Conservation (phyloP, 2,329 filamentous ascomycete genomes). For the Sporothrix curviconia region DNA sequence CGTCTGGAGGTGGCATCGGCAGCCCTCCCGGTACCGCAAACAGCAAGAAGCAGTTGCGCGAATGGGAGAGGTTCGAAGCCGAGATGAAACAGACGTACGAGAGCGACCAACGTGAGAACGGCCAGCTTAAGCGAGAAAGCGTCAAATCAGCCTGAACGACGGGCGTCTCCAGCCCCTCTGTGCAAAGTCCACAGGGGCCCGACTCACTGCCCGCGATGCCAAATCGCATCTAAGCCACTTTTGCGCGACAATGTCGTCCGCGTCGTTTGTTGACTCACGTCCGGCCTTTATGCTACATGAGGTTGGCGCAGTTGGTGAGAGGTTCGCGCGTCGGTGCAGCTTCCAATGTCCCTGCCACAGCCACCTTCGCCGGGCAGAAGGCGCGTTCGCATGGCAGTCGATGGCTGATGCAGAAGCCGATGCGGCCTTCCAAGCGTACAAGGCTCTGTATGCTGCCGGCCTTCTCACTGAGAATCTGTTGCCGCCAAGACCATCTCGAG, state of each 20-base stretch:
- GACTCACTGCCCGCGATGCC: slow-evolving; percentile 66
- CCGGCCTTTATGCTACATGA: slow-evolving; percentile 60
- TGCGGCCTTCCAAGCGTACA: slow-evolving; percentile 75
- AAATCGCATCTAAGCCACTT: slow-evolving; percentile 76
- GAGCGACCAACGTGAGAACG: slow-evolving; percentile 50
- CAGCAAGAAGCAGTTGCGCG: slow-evolving; percentile 14
- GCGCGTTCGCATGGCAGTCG: slow-evolving; percentile 56
- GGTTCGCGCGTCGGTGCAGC: slow-evolving; percentile 54
- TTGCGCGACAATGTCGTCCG: slow-evolving; percentile 54
- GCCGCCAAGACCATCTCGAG: slow-evolving; percentile 40
- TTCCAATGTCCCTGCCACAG: slow-evolving; percentile 65
- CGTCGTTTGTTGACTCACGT: slow-evolving; percentile 54
- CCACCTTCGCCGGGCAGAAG: slow-evolving; percentile 48
- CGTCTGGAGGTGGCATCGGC: neutral
- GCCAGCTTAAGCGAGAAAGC: slow-evolving; percentile 43
- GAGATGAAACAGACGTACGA: slow-evolving; percentile 67
- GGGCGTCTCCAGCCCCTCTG: slow-evolving; percentile 16
- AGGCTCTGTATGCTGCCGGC: slow-evolving; percentile 59
- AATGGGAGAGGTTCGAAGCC: slow-evolving; percentile 62
- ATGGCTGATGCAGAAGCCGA: slow-evolving; percentile 71
- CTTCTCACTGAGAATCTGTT: slow-evolving; percentile 74
- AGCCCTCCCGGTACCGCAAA: neutral
- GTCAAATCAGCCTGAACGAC: slow-evolving; percentile 33
- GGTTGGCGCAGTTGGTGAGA: neutral
- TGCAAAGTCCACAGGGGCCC: slow-evolving; percentile 44